Evolutionary conservation across 345 rosid species (phyloP), one percentile per base, ranked within the genome.

Genomic region (Sapria himalayana): DNA sequence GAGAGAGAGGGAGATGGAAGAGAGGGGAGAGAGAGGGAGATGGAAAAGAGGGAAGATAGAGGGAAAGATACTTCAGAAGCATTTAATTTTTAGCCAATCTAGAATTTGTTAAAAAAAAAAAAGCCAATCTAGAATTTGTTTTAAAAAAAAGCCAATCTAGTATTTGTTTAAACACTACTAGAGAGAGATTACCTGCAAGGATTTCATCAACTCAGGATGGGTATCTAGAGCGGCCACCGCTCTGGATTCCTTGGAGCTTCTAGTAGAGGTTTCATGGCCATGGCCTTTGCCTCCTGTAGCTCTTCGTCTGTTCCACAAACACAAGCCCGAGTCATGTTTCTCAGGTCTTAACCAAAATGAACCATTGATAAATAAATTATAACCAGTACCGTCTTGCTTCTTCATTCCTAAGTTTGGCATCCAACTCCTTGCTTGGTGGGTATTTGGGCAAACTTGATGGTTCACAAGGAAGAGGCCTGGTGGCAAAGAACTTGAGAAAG

Each of bases 391-490:
- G 54, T 68, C 58, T 64, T 34, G 61, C 48, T 60, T 74, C 73
- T 32, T 63, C 73, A 7, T 63, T 57, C 33, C 55, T 61, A 42
- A 56, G 46, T 50, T 66, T 75, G 36, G 45, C 64, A 64, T 75
- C 79, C 29, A 63, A 54, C 43, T 75, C 84, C 49, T 75, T 75
- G 46, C 71, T 71, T 15, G 76, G 72, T 54, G 57, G 79, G 49
- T 75, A 63, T 58, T 61, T 71, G 5, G 84, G 84, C 64, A 75
- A 66, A 52, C 62, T 66, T 43, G 76, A 61, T 36, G 76, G 84
- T 3, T 65, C 70, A 17, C 84, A 58, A 7, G 84, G 73, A 42
- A 71, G 66, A 56, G 84, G 76, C 10, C 39, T 32, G 41, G 65
- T 63, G 0, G 64, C 63, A 54, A 71, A 71, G 50, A 71, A 71